Evolutionary conservation across 352 stramenopile genomes (phyloP).

Genomic region (Phytopythium oedochilum): DNA sequence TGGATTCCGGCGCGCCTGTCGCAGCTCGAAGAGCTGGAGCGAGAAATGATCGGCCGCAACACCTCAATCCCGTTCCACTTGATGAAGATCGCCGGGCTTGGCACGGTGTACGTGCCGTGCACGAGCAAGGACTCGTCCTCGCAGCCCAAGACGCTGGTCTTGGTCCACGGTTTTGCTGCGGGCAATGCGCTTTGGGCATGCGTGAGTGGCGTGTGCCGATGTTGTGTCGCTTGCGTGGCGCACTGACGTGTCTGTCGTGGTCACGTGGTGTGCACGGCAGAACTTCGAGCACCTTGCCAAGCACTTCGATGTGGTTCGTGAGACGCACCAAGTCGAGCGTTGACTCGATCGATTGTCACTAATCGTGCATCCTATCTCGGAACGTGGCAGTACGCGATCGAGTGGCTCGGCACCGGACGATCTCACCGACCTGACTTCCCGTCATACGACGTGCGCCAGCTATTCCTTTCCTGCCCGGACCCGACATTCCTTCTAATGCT

Average conservation of each 20-base stretch:
- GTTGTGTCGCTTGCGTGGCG: not conserved
- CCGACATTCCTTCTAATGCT: too few species aligned
- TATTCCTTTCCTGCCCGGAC: too few species aligned
- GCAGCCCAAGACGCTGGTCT: constrained; percentile 34
- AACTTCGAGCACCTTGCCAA: constrained; percentile 58
- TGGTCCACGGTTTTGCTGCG: constrained; percentile 59
- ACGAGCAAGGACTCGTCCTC: constrained; percentile 13
- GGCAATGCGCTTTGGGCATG: constrained; percentile 69
- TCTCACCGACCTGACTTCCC: constrained; percentile 54
- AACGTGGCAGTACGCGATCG: constrained; percentile 47
- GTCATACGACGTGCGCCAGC: constrained; percentile 60
- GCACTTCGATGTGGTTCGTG: constrained; percentile 52
- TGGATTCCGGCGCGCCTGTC: constrained; percentile 48
- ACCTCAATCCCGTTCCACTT: constrained; percentile 35
- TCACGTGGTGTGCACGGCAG: constrained; percentile 20
- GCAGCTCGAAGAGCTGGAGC: constrained; percentile 44
- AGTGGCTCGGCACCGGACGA: constrained; percentile 62
- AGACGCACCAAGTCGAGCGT: too few species aligned
- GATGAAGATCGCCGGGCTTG: constrained; percentile 49
- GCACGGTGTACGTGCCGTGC: constrained; percentile 60
- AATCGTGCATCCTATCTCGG: not conserved
- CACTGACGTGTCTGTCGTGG: not conserved
- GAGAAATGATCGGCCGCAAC: constrained; percentile 34
- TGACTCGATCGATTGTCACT: not conserved
- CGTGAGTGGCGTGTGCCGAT: constrained; percentile 28